These are phyloP conservation scores for Eremothecium cymbalariae DNA, from an alignment of 1,139 yeast species.

Conservation along the genomic window DNA sequence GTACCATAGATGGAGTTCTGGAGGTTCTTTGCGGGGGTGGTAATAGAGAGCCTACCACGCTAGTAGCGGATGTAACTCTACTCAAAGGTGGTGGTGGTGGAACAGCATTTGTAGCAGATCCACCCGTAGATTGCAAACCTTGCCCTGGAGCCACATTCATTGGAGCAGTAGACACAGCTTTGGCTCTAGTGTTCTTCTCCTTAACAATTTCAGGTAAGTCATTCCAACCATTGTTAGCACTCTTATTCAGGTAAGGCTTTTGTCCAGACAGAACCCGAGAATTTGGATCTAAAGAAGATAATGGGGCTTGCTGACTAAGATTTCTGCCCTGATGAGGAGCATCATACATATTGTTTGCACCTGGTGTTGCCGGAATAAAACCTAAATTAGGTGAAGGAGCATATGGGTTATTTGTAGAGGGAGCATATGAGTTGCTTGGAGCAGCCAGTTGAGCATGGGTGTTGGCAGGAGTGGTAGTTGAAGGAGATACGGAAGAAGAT, in stretches of 20 bases:
- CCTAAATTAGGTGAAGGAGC: slow-evolving; percentile 13
- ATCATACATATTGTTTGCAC: slow-evolving; percentile 6
- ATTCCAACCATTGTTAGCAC: slow-evolving; percentile 86
- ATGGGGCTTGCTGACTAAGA: slow-evolving; percentile 12
- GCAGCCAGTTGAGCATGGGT: slow-evolving; percentile 33
- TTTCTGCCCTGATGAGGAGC: slow-evolving; percentile 11
- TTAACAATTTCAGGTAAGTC: slow-evolving; percentile 73
- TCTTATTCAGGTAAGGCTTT: slow-evolving; percentile 36
- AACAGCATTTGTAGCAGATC: slow-evolving; percentile 9
- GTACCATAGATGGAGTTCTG: slow-evolving; percentile 12
- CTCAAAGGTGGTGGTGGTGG: slow-evolving; percentile 23
- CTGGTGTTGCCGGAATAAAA: no score
- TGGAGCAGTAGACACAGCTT: slow-evolving; percentile 31
- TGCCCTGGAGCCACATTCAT: slow-evolving; percentile 15
- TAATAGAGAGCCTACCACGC: slow-evolving; percentile 22
- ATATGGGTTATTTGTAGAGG: slow-evolving; percentile 9
- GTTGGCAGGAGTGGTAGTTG: slow-evolving; percentile 20
- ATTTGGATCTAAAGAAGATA: slow-evolving; percentile 12
- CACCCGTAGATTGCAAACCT: slow-evolving; percentile 12
- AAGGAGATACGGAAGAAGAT: slow-evolving; percentile 19
- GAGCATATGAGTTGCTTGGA: slow-evolving; percentile 10
- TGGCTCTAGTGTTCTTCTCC: slow-evolving; percentile 43
- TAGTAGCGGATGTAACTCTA: slow-evolving; percentile 20
- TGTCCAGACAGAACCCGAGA: slow-evolving; percentile 26
- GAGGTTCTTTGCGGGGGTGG: slow-evolving; percentile 16